A percentile compares a stretch with the other conserved stretches of the same genome.
Conservation (phyloP, 2,329 filamentous ascomycete genomes). For the Allantophomopsis lycopodina region DNA sequence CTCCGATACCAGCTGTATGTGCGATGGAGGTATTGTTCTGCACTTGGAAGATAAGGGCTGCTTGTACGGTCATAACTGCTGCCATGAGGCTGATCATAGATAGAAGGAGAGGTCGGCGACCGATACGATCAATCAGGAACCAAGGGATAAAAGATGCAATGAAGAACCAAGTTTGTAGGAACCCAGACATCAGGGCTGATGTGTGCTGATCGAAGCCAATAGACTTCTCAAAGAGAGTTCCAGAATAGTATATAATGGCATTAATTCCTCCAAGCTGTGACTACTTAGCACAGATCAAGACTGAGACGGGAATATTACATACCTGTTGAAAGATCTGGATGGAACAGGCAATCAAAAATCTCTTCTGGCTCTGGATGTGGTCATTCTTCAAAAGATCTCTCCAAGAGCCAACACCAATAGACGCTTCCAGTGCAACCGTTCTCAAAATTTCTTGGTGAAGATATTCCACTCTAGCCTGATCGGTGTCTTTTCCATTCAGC, state of each 20-base stretch:
- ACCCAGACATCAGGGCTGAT: slow-evolving; percentile 35
- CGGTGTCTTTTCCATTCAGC: slow-evolving; percentile 23
- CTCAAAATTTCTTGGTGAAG: slow-evolving; percentile 19
- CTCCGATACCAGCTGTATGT: slow-evolving; percentile 21
- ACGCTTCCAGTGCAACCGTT: slow-evolving; percentile 19
- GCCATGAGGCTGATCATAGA: slow-evolving; percentile 27
- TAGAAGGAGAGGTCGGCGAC: slow-evolving; percentile 56
- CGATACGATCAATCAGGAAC: slow-evolving; percentile 36
- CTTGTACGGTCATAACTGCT: slow-evolving; percentile 25
- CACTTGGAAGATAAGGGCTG: slow-evolving; percentile 25
- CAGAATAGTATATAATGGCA: slow-evolving; percentile 24
- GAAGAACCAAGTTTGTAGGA: slow-evolving; percentile 33
- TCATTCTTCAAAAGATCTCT: slow-evolving; percentile 10
- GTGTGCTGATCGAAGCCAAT: slow-evolving; percentile 27
- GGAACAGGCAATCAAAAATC: slow-evolving; percentile 32
- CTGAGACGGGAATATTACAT: slow-evolving; percentile 19
- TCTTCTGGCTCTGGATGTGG: slow-evolving; percentile 28
- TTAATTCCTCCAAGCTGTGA: slow-evolving; percentile 29
- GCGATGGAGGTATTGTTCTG: slow-evolving; percentile 20
- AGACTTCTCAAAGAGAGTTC: slow-evolving; percentile 29
- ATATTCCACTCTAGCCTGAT: slow-evolving; percentile 4
- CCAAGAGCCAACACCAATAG: slow-evolving; percentile 19
- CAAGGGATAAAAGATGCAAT: slow-evolving; percentile 24
- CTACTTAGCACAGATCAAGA: not conserved
- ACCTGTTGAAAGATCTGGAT: slow-evolving; percentile 37